These are phyloP conservation scores for Talaromyces atroroseus DNA, from an alignment of 2,329 filamentous ascomycete species.

Conservation along the genomic window DNA sequence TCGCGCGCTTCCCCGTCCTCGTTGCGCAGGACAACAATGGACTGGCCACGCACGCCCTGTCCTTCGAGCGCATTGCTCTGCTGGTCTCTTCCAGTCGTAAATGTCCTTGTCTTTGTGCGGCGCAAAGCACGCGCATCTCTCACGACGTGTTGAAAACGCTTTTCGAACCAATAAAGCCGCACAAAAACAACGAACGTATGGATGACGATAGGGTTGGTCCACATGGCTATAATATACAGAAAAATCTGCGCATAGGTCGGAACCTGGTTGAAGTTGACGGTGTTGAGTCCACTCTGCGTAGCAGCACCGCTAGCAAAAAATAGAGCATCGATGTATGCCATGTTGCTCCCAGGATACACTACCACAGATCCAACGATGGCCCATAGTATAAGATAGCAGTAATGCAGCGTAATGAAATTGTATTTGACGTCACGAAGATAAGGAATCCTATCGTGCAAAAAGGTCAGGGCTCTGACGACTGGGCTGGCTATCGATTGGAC, in stretches of 20 bases:
- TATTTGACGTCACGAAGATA: conserved; percentile 24
- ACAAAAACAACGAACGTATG: conserved; percentile 84
- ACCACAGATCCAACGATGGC: conserved; percentile 70
- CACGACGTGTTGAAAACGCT: conserved; percentile 81
- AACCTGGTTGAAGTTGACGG: conserved; percentile 59
- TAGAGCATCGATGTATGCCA: conserved; percentile 80
- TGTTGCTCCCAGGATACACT: conserved; percentile 59
- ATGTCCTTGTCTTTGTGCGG: conserved; percentile 54
- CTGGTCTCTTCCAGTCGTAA: conserved; percentile 43
- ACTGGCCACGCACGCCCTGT: conserved; percentile 31
- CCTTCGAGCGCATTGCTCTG: conserved; percentile 29
- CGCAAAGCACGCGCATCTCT: conserved; percentile 64
- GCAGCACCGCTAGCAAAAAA: conserved; percentile 81
- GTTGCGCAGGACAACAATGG: conserved; percentile 36
- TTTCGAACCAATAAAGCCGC: conserved; percentile 96
- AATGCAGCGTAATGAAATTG: conserved; percentile 45
- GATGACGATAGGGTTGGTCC: conserved; percentile 78
- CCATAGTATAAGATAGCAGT: conserved; percentile 74
- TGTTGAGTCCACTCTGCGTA: conserved; percentile 91
- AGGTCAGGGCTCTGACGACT: not conserved
- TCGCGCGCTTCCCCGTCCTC: conserved; percentile 25
- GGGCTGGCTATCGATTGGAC: not conserved
- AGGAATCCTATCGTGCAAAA: conserved; percentile 10
- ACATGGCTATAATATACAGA: conserved; percentile 64
- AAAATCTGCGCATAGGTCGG: conserved; percentile 69